phyloP scores from a whole-genome alignment of 2,329 filamentous ascomycete species.

The Aspergillus carbonarius region DNA sequence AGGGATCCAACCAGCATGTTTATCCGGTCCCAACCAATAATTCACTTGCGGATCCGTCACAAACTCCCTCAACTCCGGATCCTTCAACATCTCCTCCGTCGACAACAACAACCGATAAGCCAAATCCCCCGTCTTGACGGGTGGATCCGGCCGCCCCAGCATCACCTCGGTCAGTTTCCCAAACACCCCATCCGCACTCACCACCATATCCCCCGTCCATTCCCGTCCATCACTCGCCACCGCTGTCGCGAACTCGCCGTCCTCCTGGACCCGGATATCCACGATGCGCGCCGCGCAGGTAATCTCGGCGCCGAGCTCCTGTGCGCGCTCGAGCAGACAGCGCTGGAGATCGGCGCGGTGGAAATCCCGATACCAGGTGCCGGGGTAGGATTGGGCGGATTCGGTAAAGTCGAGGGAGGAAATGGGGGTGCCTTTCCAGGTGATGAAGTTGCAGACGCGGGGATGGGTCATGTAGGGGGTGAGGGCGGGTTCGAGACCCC shows the following conservation, averaged over 20 bases:
- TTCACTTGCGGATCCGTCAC: slow-evolving; percentile 51
- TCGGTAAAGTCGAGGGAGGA: slow-evolving; percentile 51
- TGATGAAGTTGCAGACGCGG: slow-evolving; percentile 49
- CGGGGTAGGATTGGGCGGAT: slow-evolving; percentile 38
- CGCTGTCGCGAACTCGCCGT: slow-evolving; percentile 39
- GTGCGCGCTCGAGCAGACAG: slow-evolving; percentile 48
- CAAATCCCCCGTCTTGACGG: slow-evolving; percentile 55
- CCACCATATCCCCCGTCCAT: slow-evolving; percentile 26
- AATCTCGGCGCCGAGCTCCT: slow-evolving; percentile 51
- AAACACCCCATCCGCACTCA: slow-evolving; percentile 31
- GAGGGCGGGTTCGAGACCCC: slow-evolving; percentile 47
- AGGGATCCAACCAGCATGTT: slow-evolving; percentile 42
- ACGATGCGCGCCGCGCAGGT: slow-evolving; percentile 47
- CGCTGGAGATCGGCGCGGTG: slow-evolving; percentile 55
- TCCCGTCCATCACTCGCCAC: slow-evolving; percentile 26
- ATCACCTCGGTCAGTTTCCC: slow-evolving; percentile 45
- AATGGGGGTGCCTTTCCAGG: slow-evolving; percentile 54
- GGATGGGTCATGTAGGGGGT: slow-evolving; percentile 44
- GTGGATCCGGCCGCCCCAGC: slow-evolving; percentile 46
- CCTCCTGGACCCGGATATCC: slow-evolving; percentile 37
- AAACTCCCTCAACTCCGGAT: slow-evolving; percentile 47
- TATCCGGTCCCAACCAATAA: slow-evolving; percentile 55
- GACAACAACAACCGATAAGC: slow-evolving; percentile 56
- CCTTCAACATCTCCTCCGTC: slow-evolving; percentile 49
- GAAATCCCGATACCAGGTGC: slow-evolving; percentile 53